Base-by-base conservation (phyloP, 495 filamentous ascomycete genomes). In the Neurospora hispaniola region DNA sequence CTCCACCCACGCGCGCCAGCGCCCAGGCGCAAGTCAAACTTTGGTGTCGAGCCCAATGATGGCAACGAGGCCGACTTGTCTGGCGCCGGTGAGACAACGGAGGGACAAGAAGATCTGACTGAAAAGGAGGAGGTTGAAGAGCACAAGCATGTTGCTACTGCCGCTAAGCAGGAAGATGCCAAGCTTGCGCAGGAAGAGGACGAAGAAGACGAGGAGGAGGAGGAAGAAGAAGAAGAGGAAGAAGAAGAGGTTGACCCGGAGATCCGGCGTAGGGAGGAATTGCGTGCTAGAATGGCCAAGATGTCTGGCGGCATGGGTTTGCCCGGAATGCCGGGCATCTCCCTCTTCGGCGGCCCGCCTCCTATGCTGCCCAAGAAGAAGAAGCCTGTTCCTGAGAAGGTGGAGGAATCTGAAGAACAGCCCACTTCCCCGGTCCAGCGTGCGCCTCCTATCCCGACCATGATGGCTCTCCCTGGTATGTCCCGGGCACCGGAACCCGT, bases 241-340 rank as follows among this genome's bases (percentile, higher is more conserved):
- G 35, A 96, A 70, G 93, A 96, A 59, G 95, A 97, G n/a, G 83
- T 96, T 68, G 96, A 99, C 73, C 94, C 94, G 0, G 96, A 99
- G 79, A 84, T 93, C 43, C 91, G 88, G 73, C 91, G 95, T 73
- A 91, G 91, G 80, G 89, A 97, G 83, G 96, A 97, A 76, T 84
- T 99, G 71, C 89, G 96, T 54, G 94, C 94, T 70, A 89, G 96
- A 74, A 98, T 99, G 93, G 95, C 94, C 35, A 97, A 96, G 82
- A 96, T 99, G 92, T 96, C 94, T 75, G 96, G 96, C 73, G 96
- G 96, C 18, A 97, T 97, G 94, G 94, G 94, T 18, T 94, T 97
- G 91, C 90, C 93, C 80, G 94, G 95, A 68, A 94, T 98, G 88
- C 96, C 97, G 81, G 93, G 93, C 12, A 87, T 90, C 39, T 91